Conservation (phyloP, 495 filamentous ascomycete genomes). For the Tuber umbilicatum region DNA sequence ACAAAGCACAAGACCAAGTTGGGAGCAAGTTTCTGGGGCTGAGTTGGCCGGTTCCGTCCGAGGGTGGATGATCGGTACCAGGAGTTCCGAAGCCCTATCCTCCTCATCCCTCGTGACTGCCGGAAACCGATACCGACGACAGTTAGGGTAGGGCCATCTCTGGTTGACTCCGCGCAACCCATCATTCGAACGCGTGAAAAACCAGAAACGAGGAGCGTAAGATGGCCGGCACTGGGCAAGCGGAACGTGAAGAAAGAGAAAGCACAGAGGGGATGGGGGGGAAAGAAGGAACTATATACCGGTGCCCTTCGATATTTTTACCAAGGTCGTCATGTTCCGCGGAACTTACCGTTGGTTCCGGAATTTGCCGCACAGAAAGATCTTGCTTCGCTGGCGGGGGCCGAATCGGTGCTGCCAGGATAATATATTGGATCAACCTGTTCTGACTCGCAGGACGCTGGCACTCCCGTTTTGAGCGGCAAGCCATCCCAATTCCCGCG, state of each 20-base stretch:
- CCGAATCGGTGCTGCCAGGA: too few relatives aligned
- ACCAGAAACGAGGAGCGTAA: neutral
- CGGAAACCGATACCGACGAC: neutral
- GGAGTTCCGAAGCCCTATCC: neutral
- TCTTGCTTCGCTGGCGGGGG: too few relatives aligned
- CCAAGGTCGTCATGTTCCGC: neutral
- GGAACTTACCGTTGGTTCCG: constrained; percentile 13
- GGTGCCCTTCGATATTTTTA: constrained; percentile 19
- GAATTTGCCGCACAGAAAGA: constrained; percentile 5
- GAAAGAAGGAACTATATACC: neutral
- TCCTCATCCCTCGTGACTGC: neutral
- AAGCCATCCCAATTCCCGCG: neutral
- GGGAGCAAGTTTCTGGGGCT: neutral
- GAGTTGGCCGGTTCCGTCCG: neutral
- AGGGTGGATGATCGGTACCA: neutral
- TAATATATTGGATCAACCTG: too few relatives aligned
- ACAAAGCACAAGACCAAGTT: neutral
- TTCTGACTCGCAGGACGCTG: neutral
- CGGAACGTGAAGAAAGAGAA: neutral
- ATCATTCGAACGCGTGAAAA: neutral
- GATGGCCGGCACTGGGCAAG: neutral
- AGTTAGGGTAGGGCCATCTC: neutral
- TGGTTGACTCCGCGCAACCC: neutral
- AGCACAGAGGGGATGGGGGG: neutral
- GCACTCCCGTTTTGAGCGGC: neutral